phyloP scores from a whole-genome alignment of 345 rosid genomes.

The Psidium friedrichsthalianum region DNA sequence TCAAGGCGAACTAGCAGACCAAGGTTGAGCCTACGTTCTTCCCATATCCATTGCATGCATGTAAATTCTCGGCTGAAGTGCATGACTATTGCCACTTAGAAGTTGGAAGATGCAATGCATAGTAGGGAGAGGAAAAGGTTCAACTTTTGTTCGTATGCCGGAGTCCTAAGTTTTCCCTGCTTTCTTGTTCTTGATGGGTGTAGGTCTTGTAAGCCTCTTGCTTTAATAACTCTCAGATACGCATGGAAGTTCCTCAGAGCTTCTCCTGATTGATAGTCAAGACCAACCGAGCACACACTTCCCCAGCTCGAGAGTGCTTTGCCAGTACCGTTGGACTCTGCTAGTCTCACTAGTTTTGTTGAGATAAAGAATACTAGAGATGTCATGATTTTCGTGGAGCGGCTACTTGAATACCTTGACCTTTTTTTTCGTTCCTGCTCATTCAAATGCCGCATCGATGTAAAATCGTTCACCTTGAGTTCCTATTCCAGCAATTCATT shows the following conservation, averaged over 20 bases:
- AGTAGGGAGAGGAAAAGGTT: too few species aligned
- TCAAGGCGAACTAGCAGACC: too few species aligned
- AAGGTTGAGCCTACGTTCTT: too few species aligned
- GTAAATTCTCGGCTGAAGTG: too few species aligned
- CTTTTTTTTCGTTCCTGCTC: background rate
- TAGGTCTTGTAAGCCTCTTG: background rate
- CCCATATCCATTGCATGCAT: too few species aligned
- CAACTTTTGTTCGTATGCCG: background rate
- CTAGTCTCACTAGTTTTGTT: background rate
- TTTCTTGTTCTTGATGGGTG: background rate
- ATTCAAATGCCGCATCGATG: background rate
- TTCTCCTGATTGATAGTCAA: background rate
- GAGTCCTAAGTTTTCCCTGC: background rate
- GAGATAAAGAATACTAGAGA: rapidly evolving
- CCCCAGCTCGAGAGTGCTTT: background rate
- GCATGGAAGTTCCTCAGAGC: background rate
- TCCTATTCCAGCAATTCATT: background rate
- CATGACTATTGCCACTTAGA: too few species aligned
- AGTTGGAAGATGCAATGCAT: too few species aligned
- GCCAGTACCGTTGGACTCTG: background rate
- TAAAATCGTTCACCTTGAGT: background rate
- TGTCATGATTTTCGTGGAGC: rapidly evolving
- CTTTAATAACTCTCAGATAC: background rate
- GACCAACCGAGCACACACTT: background rate
- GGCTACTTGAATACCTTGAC: background rate